These are phyloP conservation scores for Lecanicillium sp. DNA, from an alignment of 2,329 filamentous ascomycete genomes.

Conservation along the genomic window DNA sequence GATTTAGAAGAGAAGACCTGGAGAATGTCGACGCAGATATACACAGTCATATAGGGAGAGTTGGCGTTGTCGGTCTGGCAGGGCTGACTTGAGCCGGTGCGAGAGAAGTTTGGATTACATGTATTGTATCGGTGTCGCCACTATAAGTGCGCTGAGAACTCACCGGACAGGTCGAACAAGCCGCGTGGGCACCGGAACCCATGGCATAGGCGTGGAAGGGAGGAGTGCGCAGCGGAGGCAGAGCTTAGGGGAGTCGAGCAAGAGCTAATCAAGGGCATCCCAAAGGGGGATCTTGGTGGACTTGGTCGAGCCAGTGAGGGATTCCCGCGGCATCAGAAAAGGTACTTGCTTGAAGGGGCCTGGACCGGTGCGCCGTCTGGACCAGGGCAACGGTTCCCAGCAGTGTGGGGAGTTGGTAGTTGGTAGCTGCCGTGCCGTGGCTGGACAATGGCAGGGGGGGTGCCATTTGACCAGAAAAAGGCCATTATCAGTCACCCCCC, in stretches of 20 bases:
- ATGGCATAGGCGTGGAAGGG: neutral
- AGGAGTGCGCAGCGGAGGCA: conserved; percentile 3
- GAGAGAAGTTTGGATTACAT: neutral
- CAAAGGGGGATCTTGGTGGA: neutral
- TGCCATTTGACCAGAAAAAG: neutral
- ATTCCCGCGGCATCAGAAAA: neutral
- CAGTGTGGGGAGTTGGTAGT: conserved; percentile 3
- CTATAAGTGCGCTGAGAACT: neutral
- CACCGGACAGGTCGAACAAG: neutral
- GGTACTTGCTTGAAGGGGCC: neutral
- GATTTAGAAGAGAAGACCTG: neutral
- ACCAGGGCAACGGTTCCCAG: conserved; percentile 11
- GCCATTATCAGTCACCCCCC: conserved; percentile 8
- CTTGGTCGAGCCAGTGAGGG: neutral
- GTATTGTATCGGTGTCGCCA: neutral
- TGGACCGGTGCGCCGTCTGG: neutral
- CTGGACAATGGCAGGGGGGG: conserved; percentile 5
- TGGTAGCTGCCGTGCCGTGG: conserved; percentile 10
- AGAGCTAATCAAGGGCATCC: neutral
- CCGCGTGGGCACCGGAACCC: neutral
- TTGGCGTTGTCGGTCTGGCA: neutral
- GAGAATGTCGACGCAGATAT: neutral
- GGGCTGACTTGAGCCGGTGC: neutral
- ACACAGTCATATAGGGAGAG: neutral
- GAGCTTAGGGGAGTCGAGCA: neutral